phyloP scores from a whole-genome alignment of 129 eudicot species.

The Lactuca sativa region DNA sequence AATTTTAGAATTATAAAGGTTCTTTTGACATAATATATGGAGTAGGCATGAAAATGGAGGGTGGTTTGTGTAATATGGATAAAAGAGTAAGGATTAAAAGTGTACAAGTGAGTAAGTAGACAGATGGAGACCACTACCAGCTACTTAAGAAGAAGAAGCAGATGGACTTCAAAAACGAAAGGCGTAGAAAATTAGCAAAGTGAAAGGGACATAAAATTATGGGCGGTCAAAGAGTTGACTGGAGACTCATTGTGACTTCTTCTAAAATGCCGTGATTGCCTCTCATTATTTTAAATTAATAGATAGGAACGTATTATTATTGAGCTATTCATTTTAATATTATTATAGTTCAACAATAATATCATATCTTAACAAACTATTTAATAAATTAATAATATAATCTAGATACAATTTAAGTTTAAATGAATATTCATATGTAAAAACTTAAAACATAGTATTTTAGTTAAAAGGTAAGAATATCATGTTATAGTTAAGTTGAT shows the following conservation, averaged over 20 bases:
- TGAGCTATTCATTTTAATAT: too few relatives aligned
- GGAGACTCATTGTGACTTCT: neutral
- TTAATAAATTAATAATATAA: too few relatives aligned
- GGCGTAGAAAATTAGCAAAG: conserved; percentile 28
- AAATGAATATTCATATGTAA: too few relatives aligned
- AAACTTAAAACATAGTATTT: too few relatives aligned
- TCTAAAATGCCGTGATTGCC: conserved; percentile 31
- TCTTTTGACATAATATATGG: too few relatives aligned
- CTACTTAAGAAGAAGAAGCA: conserved; percentile 5
- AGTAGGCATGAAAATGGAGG: neutral
- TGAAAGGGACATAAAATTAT: conserved; percentile 30
- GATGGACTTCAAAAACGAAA: conserved; percentile 19
- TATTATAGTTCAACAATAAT: neutral
- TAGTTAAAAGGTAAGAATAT: neutral
- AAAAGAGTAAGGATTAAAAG: conserved; percentile 22
- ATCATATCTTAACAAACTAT: neutral
- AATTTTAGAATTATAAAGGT: too few relatives aligned
- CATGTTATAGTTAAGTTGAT: neutral
- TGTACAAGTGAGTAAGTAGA: conserved; percentile 6
- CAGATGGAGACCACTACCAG: conserved; percentile 5
- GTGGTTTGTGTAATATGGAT: neutral
- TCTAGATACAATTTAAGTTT: neutral
- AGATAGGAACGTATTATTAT: too few relatives aligned
- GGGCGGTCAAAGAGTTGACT: conserved; percentile 30
- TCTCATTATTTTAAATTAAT: conserved; percentile 2